phyloP scores from a whole-genome alignment of 2,329 filamentous ascomycete genomes.

The Cryoendolithus antarcticus region DNA sequence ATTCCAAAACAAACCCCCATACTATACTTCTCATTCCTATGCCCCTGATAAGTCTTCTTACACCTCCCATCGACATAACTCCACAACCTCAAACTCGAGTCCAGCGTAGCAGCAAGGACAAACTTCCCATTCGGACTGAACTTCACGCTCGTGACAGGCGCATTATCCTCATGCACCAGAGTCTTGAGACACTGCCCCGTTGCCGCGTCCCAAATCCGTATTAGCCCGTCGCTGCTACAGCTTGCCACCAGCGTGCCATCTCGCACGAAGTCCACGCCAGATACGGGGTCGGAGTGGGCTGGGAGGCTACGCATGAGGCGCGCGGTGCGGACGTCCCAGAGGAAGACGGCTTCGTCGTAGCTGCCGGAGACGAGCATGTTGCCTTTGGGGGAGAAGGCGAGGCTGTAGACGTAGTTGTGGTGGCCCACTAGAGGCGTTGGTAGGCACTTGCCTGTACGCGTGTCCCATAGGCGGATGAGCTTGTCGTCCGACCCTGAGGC shows the following conservation, averaged over 20 bases:
- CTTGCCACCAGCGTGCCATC: conserved; percentile 88
- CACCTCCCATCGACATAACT: conserved; percentile 85
- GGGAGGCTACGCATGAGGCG: conserved; percentile 80
- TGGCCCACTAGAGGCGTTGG: conserved; percentile 63
- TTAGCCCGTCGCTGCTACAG: conserved; percentile 82
- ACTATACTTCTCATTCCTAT: conserved; percentile 71
- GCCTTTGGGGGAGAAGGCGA: conserved; percentile 94
- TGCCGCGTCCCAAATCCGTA: conserved; percentile 89
- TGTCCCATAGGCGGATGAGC: conserved; percentile 83
- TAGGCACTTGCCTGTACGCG: conserved; percentile 45
- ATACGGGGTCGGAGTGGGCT: conserved; percentile 88
- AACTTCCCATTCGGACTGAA: conserved; percentile 93
- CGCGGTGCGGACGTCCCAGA: conserved; percentile 90
- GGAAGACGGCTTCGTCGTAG: conserved; percentile 91
- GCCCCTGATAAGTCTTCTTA: conserved; percentile 95
- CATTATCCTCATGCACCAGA: conserved; percentile 91
- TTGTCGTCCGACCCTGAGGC: conserved; percentile 95
- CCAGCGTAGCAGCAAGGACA: conserved; percentile 81
- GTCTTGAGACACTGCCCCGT: conserved; percentile 93
- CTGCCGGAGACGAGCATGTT: conserved; percentile 93
- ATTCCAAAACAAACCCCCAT: conserved; percentile 74
- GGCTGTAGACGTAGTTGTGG: conserved; percentile 88
- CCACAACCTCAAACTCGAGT: conserved; percentile 84
- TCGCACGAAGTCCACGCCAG: conserved; percentile 81
- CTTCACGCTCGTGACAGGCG: conserved; percentile 73